Base-by-base conservation (phyloP, 192 early-diverging fungal species). In the Coemansia sp. region DNA sequence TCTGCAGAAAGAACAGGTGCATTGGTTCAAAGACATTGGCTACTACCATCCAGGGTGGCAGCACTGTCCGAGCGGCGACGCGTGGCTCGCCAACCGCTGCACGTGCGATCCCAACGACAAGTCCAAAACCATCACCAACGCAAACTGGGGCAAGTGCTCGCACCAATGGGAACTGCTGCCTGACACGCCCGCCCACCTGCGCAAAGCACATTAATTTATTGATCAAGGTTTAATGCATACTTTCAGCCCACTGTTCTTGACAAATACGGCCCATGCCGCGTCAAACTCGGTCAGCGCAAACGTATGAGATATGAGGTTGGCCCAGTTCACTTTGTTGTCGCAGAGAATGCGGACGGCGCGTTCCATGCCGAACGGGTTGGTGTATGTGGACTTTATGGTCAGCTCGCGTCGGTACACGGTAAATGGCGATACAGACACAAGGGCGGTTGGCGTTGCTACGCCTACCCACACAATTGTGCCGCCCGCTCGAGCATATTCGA, bases 1-100 rank as follows among this genome's bases (percentile, higher is more conserved):
- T 50, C 66, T 90, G 25, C 71, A 73, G 10, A 61, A 68, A 27
- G 62, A 75, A 9, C 73, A 90, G 37, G 76, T 91, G 1, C 88
- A 90, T 53, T 91, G 82, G 73, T 91, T 91, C 66, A 73, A 87
- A 55, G 86, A 91, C 39, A 88, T 91, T 57, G 89, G 88, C 4
- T 90, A 90, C 67, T 72, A 91, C 61, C 91, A 94, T 39, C 71
- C 75, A 0, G 84, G 85, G 12, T 89, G 71, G 80, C 75, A 82
- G 59, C 74, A 77, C 27, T 82, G 80, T 32, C 80, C 80, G 5
- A 70, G 57, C 14, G 80, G 73, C 60, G 72, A 82, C 9, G 66
- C 62, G n/a, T 75, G 78, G 72, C 55, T 69, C 22, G 52, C 51
- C 15, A 75, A 69, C 59, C 62, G 69, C 38, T 81, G 78, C 41